phyloP scores from a whole-genome alignment of 2,329 filamentous ascomycete genomes.

The Colletotrichum gloeosporioides region DNA sequence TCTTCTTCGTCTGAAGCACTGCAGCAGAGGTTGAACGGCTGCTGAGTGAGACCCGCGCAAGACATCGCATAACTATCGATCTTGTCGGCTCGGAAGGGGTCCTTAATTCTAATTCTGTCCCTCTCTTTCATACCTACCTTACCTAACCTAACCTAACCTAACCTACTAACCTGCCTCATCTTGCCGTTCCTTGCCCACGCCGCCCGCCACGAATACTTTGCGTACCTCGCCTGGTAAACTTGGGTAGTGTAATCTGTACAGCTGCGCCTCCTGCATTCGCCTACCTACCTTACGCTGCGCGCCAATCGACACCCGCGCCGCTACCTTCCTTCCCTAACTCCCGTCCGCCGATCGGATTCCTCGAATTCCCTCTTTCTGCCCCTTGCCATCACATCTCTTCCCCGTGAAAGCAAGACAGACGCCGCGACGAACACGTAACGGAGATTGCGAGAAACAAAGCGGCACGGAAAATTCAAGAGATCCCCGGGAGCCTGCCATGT shows the following conservation, averaged over 20 bases:
- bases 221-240: too few relatives aligned
- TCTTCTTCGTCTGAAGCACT: constrained; percentile 9
- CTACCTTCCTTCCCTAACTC: background rate
- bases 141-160: background rate
- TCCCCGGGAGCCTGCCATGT: constrained; percentile 7
- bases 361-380: background rate
- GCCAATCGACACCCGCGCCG: background rate
- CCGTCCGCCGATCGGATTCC: constrained; percentile 11
- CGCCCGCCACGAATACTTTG: too few relatives aligned
- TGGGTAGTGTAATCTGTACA: too few relatives aligned
- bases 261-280: background rate
- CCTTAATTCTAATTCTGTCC: background rate
- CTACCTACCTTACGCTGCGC: background rate
- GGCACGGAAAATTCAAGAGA: background rate
- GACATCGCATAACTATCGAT: background rate
- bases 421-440: constrained; percentile 12
- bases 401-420: background rate
- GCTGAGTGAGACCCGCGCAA: constrained; percentile 11
- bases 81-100: background rate
- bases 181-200: background rate
- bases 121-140: background rate
- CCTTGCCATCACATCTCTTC: background rate
- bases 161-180: background rate
- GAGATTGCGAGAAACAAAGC: background rate
- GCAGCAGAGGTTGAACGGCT: background rate